Evolutionary conservation across 495 filamentous ascomycete genomes (phyloP).

Genomic region (Thermothielavioides terrestris): DNA sequence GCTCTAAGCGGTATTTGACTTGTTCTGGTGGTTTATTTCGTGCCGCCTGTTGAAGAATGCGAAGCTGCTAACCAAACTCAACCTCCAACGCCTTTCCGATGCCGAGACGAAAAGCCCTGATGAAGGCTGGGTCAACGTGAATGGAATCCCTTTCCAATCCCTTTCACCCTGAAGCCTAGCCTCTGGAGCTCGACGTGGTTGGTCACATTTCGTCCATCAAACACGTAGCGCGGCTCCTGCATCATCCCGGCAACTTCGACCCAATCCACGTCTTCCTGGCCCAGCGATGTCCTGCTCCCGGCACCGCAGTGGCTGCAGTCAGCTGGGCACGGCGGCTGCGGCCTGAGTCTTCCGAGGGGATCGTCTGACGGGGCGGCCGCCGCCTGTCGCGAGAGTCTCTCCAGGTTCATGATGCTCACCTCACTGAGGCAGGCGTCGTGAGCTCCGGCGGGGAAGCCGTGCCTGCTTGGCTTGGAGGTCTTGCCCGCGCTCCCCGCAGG

Average conservation of each 20-base stretch:
- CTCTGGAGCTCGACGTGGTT: constrained; percentile 18
- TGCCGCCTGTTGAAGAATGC: too few species aligned
- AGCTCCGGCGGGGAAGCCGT: not conserved
- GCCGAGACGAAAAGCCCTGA: too few species aligned
- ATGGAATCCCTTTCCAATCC: constrained; percentile 19
- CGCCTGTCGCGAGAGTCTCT: constrained; percentile 8
- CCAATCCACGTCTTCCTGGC: constrained; percentile 43
- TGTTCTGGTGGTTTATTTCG: too few species aligned
- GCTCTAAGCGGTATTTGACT: too few species aligned
- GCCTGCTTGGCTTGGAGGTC: not conserved
- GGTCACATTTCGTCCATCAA: constrained; percentile 52
- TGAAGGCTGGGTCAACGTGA: too few species aligned
- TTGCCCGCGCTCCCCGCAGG: not conserved
- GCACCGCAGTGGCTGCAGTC: constrained; percentile 27
- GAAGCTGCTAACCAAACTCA: too few species aligned
- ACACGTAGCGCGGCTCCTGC: constrained; percentile 59
- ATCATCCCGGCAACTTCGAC: constrained; percentile 43
- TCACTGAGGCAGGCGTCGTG: constrained; percentile 9
- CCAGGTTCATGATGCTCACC: constrained; percentile 17
- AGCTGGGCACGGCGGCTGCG: constrained; percentile 10
- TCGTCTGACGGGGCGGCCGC: constrained; percentile 8
- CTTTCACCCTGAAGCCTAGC: constrained; percentile 21
- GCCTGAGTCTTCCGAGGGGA: constrained; percentile 18
- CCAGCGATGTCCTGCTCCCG: constrained; percentile 2
- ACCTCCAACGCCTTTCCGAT: too few species aligned